Conservation (phyloP, 192 early-diverging fungal species). For the Umbelopsis sp. region DNA sequence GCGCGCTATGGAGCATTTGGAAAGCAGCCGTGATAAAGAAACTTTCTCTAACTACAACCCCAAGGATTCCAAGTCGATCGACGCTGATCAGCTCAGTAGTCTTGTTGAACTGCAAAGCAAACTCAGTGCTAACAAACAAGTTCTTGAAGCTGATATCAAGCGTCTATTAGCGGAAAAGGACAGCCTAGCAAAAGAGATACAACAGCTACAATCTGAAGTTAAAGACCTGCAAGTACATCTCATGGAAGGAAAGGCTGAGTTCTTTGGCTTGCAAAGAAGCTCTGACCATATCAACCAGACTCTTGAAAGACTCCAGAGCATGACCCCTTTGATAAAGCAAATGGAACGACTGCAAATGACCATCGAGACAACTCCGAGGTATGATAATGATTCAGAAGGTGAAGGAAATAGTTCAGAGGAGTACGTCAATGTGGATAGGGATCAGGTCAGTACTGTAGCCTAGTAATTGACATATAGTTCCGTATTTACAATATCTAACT, state of each 20-base stretch:
- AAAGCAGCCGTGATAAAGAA: background rate
- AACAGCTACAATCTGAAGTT: constrained; percentile 11
- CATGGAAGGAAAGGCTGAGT: constrained; percentile 12
- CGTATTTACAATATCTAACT: too few species aligned
- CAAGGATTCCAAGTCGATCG: background rate
- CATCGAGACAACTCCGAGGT: background rate
- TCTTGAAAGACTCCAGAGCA: background rate
- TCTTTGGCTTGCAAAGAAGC: background rate
- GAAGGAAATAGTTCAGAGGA: constrained; percentile 5
- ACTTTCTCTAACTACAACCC: background rate
- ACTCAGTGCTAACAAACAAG: constrained; percentile 6
- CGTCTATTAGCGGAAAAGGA: constrained; percentile 21
- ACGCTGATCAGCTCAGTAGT: background rate
- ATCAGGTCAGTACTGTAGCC: background rate
- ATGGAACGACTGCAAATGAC: background rate
- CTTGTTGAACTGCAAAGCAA: constrained; percentile 23
- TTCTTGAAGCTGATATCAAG: constrained; percentile 8
- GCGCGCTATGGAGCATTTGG: constrained; percentile 28
- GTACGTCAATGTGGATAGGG: background rate
- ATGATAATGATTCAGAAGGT: constrained; percentile 6
- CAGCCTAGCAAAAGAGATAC: background rate
- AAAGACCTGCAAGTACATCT: constrained; percentile 13
- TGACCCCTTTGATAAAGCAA: background rate
- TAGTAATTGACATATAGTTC: too few species aligned
- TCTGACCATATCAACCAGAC: background rate